Percentiles rank a stretch among this genome's conserved stretches.
phyloP scores from a whole-genome alignment of 306 rosid genomes.

The Canavalia ensiformis region DNA sequence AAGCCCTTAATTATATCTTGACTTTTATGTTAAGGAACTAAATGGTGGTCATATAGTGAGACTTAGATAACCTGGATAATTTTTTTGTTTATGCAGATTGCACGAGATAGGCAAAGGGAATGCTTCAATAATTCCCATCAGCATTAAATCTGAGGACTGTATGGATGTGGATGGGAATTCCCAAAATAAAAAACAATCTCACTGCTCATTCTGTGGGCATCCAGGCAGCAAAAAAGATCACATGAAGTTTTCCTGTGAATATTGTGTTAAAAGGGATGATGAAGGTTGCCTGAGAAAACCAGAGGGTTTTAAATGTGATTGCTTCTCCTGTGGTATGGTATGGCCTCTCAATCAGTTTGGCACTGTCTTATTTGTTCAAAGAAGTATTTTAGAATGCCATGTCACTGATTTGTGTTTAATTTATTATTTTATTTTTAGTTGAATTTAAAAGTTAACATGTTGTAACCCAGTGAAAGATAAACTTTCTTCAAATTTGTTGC shows the following conservation, averaged over 20 bases:
- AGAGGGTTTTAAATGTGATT: slow-evolving; percentile 80
- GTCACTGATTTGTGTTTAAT: slow-evolving; percentile 26
- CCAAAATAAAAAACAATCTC: slow-evolving; percentile 63
- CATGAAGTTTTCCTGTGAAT: slow-evolving; percentile 66
- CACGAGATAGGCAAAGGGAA: slow-evolving; percentile 74
- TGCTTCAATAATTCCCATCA: slow-evolving; percentile 51
- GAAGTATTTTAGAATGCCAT: slow-evolving; percentile 13
- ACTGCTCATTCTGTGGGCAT: slow-evolving; percentile 95
- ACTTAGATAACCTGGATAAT: slow-evolving; percentile 2
- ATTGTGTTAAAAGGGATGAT: slow-evolving; percentile 54
- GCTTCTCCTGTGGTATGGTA: slow-evolving; percentile 79
- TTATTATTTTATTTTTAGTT: not conserved
- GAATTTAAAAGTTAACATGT: slow-evolving; percentile 16
- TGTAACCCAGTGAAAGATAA: not conserved
- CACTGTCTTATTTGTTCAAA: slow-evolving; percentile 22
- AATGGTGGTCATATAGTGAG: slow-evolving; percentile 15
- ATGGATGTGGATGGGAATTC: slow-evolving; percentile 54
- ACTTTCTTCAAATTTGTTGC: not conserved
- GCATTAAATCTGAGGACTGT: slow-evolving; percentile 50
- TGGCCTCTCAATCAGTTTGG: slow-evolving; percentile 11
- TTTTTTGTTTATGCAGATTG: slow-evolving; percentile 60
- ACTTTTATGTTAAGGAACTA: slow-evolving; percentile 3
- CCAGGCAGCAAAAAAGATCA: slow-evolving; percentile 85
- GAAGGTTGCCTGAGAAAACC: slow-evolving; percentile 80
- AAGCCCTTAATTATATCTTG: slow-evolving; percentile 9